Evolutionary conservation across 768 basidiomycete species (phyloP).

Genomic region (Dioszegia aurantiaca): DNA sequence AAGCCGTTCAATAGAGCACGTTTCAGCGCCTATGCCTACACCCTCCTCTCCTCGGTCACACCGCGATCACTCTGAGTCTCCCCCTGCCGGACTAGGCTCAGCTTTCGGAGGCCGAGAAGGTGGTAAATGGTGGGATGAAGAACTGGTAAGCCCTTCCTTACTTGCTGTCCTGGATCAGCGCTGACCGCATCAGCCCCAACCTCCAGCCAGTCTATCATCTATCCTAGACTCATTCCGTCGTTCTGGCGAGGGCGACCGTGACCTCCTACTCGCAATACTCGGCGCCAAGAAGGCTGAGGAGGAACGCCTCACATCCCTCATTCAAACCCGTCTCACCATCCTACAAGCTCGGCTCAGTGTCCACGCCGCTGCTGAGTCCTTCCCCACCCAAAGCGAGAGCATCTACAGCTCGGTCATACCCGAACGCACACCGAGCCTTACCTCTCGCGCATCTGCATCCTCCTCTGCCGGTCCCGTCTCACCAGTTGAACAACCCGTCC

Average conservation of each 20-base stretch:
- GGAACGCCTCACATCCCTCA: slow-evolving; percentile 57
- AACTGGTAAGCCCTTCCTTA: slow-evolving; percentile 32
- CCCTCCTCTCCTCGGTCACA: slow-evolving; percentile 42
- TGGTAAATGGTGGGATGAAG: slow-evolving; percentile 49
- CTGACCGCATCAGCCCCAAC: slow-evolving; percentile 50
- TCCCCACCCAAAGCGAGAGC: slow-evolving; percentile 2
- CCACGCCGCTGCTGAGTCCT: slow-evolving; percentile 32
- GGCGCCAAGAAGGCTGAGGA: slow-evolving; percentile 92
- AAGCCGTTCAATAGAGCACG: slow-evolving; percentile 2
- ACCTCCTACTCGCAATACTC: slow-evolving; percentile 84
- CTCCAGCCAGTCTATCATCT: slow-evolving; percentile 78
- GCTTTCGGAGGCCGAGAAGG: slow-evolving; percentile 37
- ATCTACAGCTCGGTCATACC: slow-evolving; percentile 1
- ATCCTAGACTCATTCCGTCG: slow-evolving; percentile 79
- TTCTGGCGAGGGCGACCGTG: slow-evolving; percentile 86
- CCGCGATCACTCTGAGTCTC: slow-evolving; percentile 34
- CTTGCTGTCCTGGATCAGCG: background rate
- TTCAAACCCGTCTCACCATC: slow-evolving; percentile 48
- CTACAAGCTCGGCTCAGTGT: slow-evolving; percentile 47
- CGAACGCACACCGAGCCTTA: slow-evolving; percentile 15
- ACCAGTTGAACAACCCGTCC: background rate
- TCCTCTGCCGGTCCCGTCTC: slow-evolving; percentile 16
- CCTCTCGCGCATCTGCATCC: slow-evolving; percentile 13
- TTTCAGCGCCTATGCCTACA: slow-evolving; percentile 18
- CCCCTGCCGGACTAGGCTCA: slow-evolving; percentile 29